phyloP scores from a whole-genome alignment of 805 yeast genomes.

The Phaffomyces opuntiae region DNA sequence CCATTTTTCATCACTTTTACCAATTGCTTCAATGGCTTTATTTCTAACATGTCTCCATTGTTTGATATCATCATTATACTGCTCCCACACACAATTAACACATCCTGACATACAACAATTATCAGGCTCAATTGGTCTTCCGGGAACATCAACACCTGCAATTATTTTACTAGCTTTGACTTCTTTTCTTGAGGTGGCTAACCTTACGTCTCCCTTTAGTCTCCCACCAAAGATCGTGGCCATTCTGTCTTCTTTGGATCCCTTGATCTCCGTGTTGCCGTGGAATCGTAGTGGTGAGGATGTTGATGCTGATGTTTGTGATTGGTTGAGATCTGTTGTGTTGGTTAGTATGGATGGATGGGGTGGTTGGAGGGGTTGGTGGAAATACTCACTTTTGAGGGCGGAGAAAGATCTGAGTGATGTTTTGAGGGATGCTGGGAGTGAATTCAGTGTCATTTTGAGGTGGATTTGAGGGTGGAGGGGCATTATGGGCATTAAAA shows the following conservation, averaged over 20 bases:
- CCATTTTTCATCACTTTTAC: slow-evolving; percentile 44
- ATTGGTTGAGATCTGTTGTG: not conserved
- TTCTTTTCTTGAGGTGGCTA: slow-evolving; percentile 28
- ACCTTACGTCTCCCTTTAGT: slow-evolving; percentile 43
- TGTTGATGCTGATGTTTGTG: not conserved
- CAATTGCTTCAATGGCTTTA: slow-evolving; percentile 49
- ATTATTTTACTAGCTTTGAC: slow-evolving; percentile 19
- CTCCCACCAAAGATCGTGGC: slow-evolving; percentile 49
- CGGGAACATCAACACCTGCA: slow-evolving; percentile 73
- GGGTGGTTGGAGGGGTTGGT: too few species aligned
- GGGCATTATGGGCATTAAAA: too few species aligned
- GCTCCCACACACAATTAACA: slow-evolving; percentile 94
- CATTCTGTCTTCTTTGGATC: slow-evolving; percentile 41
- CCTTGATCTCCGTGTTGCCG: slow-evolving; percentile 26
- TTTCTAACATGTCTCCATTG: slow-evolving; percentile 66
- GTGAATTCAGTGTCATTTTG: not conserved
- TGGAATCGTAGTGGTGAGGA: slow-evolving; percentile 11
- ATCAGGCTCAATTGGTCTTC: slow-evolving; percentile 84
- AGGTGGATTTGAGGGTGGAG: not conserved
- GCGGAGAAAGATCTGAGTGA: not conserved
- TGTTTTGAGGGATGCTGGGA: not conserved
- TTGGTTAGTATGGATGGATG: not conserved
- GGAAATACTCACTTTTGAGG: not conserved
- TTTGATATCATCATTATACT: slow-evolving; percentile 78
- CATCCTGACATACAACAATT: slow-evolving; percentile 98